Evolutionary conservation across 73 alveolate species (phyloP).

Genomic region (Tetrahymena borealis): DNA sequence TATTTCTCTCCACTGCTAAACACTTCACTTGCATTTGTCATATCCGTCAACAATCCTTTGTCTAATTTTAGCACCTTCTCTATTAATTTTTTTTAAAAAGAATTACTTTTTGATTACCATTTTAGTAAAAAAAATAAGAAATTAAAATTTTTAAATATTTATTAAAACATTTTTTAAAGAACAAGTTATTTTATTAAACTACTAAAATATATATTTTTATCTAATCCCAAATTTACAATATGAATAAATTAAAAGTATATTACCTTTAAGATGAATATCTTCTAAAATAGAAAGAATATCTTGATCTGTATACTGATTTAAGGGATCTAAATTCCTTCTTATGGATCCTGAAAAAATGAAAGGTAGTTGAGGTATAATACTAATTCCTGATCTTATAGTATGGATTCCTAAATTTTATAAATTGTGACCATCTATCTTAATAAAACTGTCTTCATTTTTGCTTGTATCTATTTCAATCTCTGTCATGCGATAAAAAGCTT

Average conservation of each 20-base stretch:
- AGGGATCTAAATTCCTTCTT: constrained; percentile 25
- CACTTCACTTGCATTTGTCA: background rate
- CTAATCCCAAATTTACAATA: background rate
- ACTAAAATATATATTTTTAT: background rate
- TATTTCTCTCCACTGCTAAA: constrained; percentile 5
- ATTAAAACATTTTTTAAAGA: background rate
- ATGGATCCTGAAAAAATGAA: constrained; percentile 9
- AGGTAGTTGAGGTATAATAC: background rate
- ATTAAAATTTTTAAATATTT: background rate
- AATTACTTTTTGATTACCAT: background rate
- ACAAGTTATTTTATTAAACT: background rate
- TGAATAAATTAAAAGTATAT: background rate
- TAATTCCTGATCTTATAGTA: background rate
- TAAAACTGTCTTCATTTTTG: background rate
- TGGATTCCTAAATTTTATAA: background rate
- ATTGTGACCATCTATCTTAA: background rate
- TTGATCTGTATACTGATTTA: background rate
- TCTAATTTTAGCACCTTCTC: background rate
- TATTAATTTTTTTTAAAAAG: background rate
- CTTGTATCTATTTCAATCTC: constrained; percentile 4
- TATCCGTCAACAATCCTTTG: background rate
- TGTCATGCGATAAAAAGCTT: constrained; percentile 47
- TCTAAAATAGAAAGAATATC: background rate
- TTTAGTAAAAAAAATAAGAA: background rate
- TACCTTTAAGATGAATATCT: constrained; percentile 1